A percentile compares a stretch with the other conserved stretches of the same genome.
Evolutionary conservation across 2,329 filamentous ascomycete genomes (phyloP).

Genomic region (Ceratocystis cubensis): DNA sequence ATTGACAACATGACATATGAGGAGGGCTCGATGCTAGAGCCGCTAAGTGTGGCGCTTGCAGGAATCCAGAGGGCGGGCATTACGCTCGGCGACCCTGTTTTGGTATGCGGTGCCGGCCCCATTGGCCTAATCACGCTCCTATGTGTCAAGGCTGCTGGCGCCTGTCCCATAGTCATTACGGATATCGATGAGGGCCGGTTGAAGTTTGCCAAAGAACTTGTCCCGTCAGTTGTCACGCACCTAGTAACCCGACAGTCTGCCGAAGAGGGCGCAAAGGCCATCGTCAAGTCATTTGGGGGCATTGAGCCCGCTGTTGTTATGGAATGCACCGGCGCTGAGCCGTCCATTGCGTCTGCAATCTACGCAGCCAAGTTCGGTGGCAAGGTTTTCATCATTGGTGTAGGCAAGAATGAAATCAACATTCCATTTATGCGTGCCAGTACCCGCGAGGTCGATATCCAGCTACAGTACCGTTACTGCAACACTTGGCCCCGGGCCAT

Average conservation of each 20-base stretch:
- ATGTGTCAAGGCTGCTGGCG: constrained; percentile 74
- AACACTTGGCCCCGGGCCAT: constrained; percentile 96
- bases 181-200: constrained; percentile 84
- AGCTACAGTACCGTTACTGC: constrained; percentile 92
- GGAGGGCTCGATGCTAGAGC: constrained; percentile 81
- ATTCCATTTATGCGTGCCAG: constrained; percentile 91
- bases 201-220: constrained; percentile 71
- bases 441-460: constrained; percentile 82
- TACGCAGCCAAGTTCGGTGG: constrained; percentile 89
- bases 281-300: constrained; percentile 55
- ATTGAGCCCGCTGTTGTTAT: constrained; percentile 70
- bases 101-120: constrained; percentile 86
- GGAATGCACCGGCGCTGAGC: constrained; percentile 93
- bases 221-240: constrained; percentile 67
- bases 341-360: constrained; percentile 72
- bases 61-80: constrained; percentile 74
- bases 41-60: constrained; percentile 76
- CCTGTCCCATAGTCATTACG: constrained; percentile 82
- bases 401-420: constrained; percentile 89
- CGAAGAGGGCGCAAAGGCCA: constrained; percentile 61
- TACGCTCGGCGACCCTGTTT: constrained; percentile 69
- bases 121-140: constrained; percentile 84
- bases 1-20: constrained; percentile 87
- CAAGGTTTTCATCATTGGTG: constrained; percentile 92
- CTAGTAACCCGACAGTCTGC: constrained; percentile 54